phyloP scores from a whole-genome alignment of 371 early-diverging fungal species.

The Mortierella sp. region DNA sequence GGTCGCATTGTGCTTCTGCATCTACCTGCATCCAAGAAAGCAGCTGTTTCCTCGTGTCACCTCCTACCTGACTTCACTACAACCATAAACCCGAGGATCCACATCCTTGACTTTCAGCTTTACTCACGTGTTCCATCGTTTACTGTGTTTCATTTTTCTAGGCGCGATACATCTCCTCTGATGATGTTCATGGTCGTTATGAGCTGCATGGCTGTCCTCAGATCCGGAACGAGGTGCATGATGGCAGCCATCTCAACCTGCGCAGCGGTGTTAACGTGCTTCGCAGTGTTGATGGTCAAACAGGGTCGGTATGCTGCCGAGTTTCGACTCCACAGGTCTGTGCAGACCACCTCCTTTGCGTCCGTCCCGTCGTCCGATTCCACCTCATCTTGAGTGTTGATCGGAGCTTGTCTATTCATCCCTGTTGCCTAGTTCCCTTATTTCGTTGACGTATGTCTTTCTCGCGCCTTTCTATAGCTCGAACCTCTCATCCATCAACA shows the following conservation, averaged over 20 bases:
- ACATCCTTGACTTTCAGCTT: background rate
- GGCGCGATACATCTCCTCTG: slow-evolving; percentile 41
- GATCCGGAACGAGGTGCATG: slow-evolving; percentile 50
- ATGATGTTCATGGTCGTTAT: slow-evolving; percentile 29
- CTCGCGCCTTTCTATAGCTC: too few species aligned
- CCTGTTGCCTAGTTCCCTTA: too few species aligned
- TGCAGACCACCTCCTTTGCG: background rate
- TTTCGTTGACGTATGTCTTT: too few species aligned
- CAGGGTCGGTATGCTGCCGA: slow-evolving; percentile 26
- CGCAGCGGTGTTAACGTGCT: slow-evolving; percentile 34
- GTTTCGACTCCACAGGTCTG: slow-evolving; percentile 25
- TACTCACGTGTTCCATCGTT: background rate
- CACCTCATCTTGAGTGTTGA: too few species aligned
- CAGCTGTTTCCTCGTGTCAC: too few species aligned
- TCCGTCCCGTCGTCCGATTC: background rate
- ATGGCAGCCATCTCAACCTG: slow-evolving; percentile 35
- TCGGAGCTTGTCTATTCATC: too few species aligned
- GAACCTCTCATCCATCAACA: too few species aligned
- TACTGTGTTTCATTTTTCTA: slow-evolving; percentile 7
- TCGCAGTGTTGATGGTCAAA: slow-evolving; percentile 33
- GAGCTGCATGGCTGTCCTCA: slow-evolving; percentile 23
- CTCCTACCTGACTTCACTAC: too few species aligned
- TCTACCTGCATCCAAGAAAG: too few species aligned
- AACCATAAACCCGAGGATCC: too few species aligned
- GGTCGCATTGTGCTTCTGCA: slow-evolving; percentile 2